phyloP scores from a whole-genome alignment of 805 yeast genomes.

The Starmera caribaea region DNA sequence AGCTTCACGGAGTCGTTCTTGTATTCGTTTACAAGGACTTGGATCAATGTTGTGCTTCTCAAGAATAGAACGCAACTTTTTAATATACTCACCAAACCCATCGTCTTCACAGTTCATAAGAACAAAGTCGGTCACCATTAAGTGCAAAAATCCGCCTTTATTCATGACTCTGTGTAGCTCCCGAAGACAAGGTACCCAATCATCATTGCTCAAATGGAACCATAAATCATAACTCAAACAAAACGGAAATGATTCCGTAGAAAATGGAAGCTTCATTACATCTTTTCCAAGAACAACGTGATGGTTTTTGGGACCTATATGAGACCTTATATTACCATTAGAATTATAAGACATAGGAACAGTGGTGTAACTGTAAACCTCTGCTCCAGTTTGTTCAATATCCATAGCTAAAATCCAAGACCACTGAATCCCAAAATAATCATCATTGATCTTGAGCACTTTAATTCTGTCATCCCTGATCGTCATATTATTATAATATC shows the following conservation, averaged over 20 bases:
- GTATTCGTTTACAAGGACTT: slow-evolving; percentile 14
- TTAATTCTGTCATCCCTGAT: slow-evolving; percentile 9
- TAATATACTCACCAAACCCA: slow-evolving; percentile 7
- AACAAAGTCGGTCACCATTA: slow-evolving; percentile 14
- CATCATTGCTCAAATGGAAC: slow-evolving; percentile 9
- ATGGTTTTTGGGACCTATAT: slow-evolving; percentile 15
- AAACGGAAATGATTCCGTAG: slow-evolving; percentile 10
- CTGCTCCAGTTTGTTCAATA: slow-evolving; percentile 14
- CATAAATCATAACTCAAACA: slow-evolving; percentile 12
- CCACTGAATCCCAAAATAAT: slow-evolving; percentile 12
- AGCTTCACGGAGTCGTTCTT: slow-evolving; percentile 10
- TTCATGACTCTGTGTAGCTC: slow-evolving; percentile 12
- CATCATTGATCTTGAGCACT: slow-evolving; percentile 7
- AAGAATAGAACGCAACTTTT: slow-evolving; percentile 5
- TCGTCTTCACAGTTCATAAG: slow-evolving; percentile 12
- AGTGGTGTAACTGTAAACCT: slow-evolving; percentile 10
- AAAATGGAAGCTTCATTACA: slow-evolving; percentile 11
- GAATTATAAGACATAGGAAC: slow-evolving; percentile 7
- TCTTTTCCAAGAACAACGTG: slow-evolving; percentile 13
- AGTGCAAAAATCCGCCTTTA: slow-evolving; percentile 10
- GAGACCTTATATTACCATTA: slow-evolving; percentile 3
- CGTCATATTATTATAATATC: slow-evolving; percentile 12
- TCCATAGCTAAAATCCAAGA: slow-evolving; percentile 19
- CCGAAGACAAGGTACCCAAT: slow-evolving; percentile 13
- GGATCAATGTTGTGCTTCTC: slow-evolving; percentile 14